Percentiles rank a stretch among this genome's conserved stretches.
Evolutionary conservation across 139 green algal species (phyloP).

Genomic region (Desmodesmus armatus): DNA sequence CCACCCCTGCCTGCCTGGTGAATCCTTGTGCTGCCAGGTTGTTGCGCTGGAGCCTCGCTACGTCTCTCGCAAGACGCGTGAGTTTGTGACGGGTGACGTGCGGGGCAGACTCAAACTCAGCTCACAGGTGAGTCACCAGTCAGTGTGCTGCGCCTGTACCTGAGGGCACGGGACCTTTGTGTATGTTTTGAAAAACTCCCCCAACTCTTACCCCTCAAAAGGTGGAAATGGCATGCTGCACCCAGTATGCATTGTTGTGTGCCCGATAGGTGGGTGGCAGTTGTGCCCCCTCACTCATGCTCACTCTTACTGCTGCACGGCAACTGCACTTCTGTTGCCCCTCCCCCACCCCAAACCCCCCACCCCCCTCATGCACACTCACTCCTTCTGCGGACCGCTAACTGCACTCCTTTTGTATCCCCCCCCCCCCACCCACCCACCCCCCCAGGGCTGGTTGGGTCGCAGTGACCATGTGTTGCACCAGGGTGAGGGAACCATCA

Average conservation of each 20-base stretch:
- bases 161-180: no score
- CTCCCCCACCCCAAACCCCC: no score
- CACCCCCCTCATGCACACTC: no score
- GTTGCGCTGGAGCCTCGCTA: constrained; percentile 91
- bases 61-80: constrained; percentile 69
- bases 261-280: no score
- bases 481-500: constrained; percentile 76
- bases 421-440: no score
- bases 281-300: no score
- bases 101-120: constrained; percentile 80
- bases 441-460: constrained; percentile 88
- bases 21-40: constrained; percentile 52
- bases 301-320: no score
- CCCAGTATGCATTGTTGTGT: no score
- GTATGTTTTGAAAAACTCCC: no score
- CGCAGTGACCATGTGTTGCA: constrained; percentile 81
- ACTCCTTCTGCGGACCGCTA: not conserved
- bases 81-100: constrained; percentile 83
- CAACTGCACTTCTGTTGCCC: no score
- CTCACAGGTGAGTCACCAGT: constrained; percentile 65
- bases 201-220: not conserved
- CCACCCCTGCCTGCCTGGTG: no score
- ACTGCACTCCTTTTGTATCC: no score
- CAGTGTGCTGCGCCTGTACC: not conserved
- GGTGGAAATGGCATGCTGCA: not conserved